Base-by-base conservation (phyloP, 2,329 filamentous ascomycete genomes). In the Gnomoniopsis sp. region DNA sequence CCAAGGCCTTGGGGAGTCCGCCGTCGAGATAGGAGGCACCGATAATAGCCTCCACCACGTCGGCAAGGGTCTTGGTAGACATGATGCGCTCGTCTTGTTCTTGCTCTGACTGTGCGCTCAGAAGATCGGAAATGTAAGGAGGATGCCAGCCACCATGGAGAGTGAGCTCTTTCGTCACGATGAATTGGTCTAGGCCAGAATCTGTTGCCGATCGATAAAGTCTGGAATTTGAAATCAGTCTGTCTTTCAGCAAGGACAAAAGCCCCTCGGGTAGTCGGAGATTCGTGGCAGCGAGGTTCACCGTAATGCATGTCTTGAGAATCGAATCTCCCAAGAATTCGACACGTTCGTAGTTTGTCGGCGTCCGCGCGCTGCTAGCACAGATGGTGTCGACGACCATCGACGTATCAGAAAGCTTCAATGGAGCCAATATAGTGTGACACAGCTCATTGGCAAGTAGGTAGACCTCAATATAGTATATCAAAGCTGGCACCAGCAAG, bases 291-390 rank as follows among this genome's bases (percentile, higher is more conserved):
- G 41, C 22, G 12, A 54, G 3, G 21, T 36, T 50, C 23, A 43
- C 22, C 12, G 17, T 69, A 22, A 88, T 80, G 49, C 84, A 85
- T 58, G 88, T 83, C 67, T 98, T 98, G 41, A 98, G 78, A 1
- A 96, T 78, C 0, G 86, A 86, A 67, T 98, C 93, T 0, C 95
- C 95, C 0, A 97, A 75, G 65, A 96, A 96, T 69, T 98, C 95
- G 0, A 96, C 76, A 2, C 89, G 80, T 66, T 98, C 89, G 68
- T 97, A 97, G 63, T 96, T 82, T 0, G 79, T 80, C 1, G 75
- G 70, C 50, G 87, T 85, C 2, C 72, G 68, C 0, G 90, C 85
- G 1, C 78, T 78, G 0, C 87, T 83, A 0, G 90, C 78, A 53
- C 83, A 89, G 52, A 96, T 87, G 1, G 93, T 91, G 11, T 84